A percentile compares a stretch with the other conserved stretches of the same genome.
phyloP scores from a whole-genome alignment of 495 filamentous ascomycete species.

The Hypoxylon cercidicola region DNA sequence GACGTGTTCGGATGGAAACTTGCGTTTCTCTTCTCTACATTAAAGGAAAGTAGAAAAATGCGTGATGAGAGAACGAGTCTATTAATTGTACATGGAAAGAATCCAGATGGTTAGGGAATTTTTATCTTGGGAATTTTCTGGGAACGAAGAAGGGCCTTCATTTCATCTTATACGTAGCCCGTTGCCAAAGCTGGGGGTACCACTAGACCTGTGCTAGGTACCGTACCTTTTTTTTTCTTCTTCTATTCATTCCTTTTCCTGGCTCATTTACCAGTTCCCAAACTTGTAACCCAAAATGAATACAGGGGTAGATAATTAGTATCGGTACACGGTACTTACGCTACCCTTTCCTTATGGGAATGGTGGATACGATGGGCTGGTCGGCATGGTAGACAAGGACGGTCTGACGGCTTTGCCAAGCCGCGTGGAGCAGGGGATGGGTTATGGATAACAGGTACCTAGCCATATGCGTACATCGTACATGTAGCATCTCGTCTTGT shows the following conservation, averaged over 20 bases:
- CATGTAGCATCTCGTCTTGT: conserved; percentile 19
- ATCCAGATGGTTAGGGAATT: conserved; percentile 38
- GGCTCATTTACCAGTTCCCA: conserved; percentile 44
- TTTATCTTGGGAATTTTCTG: conserved; percentile 35
- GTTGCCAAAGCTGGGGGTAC: conserved; percentile 37
- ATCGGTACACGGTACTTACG: conserved; percentile 13
- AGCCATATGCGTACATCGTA: conserved; percentile 10
- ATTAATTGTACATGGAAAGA: conserved; percentile 37
- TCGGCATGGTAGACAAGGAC: conserved; percentile 14
- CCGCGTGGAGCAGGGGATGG: conserved; percentile 28
- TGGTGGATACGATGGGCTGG: no score
- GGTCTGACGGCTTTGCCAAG: conserved; percentile 38
- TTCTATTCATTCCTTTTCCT: conserved; percentile 39
- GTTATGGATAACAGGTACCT: conserved; percentile 28
- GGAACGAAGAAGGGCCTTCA: conserved; percentile 40
- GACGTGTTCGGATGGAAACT: conserved; percentile 37
- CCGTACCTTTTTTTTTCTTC: conserved; percentile 28
- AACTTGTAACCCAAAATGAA: conserved; percentile 33
- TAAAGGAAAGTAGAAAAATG: conserved; percentile 21
- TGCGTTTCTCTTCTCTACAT: conserved; percentile 21
- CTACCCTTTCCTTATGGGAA: conserved; percentile 17
- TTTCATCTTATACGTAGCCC: conserved; percentile 44
- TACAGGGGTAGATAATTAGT: conserved; percentile 26
- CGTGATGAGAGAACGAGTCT: conserved; percentile 25
- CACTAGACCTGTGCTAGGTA: conserved; percentile 42